These are phyloP conservation scores for Chloranthus sessilifolius DNA, from an alignment of 164 flowering plant species.

Conservation along the genomic window DNA sequence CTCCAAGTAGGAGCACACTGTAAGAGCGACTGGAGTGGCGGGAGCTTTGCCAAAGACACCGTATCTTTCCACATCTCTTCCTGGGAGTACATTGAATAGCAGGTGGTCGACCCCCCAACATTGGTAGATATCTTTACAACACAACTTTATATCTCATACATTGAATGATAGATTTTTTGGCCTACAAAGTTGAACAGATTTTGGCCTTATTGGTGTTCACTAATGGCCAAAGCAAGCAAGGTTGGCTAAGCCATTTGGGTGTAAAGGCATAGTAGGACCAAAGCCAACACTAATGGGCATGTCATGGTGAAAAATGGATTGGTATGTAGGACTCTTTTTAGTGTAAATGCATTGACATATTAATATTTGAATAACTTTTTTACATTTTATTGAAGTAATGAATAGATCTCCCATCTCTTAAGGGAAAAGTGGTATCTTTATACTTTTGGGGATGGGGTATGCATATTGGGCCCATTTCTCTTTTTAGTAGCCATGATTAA, in stretches of 20 bases:
- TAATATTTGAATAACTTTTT: not conserved
- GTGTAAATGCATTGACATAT: not conserved
- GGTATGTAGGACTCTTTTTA: not conserved
- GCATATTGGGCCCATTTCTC: slow-evolving; percentile 3
- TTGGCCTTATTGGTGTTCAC: slow-evolving; percentile 5
- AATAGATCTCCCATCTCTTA: not conserved
- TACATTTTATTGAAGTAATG: not conserved
- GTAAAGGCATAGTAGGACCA: slow-evolving; percentile 1
- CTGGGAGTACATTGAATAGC: too few relatives aligned
- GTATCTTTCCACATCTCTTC: not conserved
- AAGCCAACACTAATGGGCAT: slow-evolving; percentile 4
- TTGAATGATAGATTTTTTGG: not conserved
- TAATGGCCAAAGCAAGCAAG: slow-evolving; percentile 3
- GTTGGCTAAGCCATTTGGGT: not conserved
- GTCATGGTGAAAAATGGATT: not conserved
- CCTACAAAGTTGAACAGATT: not conserved
- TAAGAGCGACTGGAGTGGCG: not conserved
- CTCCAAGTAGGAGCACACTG: too few relatives aligned
- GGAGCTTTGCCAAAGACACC: not conserved
- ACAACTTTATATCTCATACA: not conserved
- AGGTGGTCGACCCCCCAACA: too few relatives aligned
- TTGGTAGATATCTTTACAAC: too few relatives aligned
- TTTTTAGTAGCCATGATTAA: slow-evolving; percentile 13
- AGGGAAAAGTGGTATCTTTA: not conserved
- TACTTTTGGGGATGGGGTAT: not conserved